Conservation (phyloP, 345 rosid genomes). For the Salix udensis region DNA sequence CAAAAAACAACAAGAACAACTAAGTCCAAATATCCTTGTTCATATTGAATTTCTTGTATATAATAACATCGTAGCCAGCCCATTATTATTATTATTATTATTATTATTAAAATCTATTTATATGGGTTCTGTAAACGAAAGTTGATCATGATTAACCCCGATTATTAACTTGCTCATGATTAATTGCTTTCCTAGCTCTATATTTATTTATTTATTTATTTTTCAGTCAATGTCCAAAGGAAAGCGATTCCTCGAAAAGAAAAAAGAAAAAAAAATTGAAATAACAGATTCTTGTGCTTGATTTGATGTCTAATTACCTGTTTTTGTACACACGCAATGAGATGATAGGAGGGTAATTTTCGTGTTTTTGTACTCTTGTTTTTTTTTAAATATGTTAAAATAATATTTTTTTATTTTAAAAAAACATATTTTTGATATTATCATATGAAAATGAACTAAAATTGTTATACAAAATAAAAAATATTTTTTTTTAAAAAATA, state of each 20-base stretch:
- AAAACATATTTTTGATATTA: too few species aligned
- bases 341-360: neutral
- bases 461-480: too few species aligned
- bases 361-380: too few species aligned
- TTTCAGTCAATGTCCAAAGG: neutral
- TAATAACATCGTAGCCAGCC: neutral
- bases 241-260: conserved; percentile 17
- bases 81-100: neutral
- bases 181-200: conserved; percentile 8
- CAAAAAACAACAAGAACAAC: neutral
- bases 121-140: neutral
- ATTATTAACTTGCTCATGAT: conserved; percentile 26
- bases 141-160: neutral
- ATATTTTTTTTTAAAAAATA: too few species aligned
- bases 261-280: neutral
- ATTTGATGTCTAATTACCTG: neutral
- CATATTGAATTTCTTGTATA: neutral
- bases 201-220: neutral
- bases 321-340: neutral
- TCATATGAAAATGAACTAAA: too few species aligned
- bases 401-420: too few species aligned
- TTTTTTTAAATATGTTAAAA: too few species aligned
- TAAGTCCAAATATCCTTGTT: neutral
- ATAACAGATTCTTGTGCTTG: neutral
- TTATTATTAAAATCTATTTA: neutral